phyloP scores from a whole-genome alignment of 495 filamentous ascomycete species.

The Neurospora tetrasperma region DNA sequence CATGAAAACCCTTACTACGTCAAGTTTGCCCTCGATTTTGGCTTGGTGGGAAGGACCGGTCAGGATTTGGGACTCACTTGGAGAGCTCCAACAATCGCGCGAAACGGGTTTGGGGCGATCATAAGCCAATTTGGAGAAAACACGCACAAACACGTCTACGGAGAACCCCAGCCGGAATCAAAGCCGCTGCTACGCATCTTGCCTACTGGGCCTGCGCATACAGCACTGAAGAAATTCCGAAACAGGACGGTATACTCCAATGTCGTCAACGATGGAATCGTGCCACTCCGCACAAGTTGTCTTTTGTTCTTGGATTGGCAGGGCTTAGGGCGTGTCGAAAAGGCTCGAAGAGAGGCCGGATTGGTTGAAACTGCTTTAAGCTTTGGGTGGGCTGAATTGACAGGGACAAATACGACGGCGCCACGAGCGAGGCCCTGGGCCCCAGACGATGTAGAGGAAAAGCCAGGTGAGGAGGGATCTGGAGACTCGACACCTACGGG shows the following conservation, averaged over 20 bases:
- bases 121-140: conserved; percentile 64
- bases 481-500: conserved; percentile 18
- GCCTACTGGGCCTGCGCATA: conserved; percentile 86
- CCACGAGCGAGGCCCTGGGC: conserved; percentile 28
- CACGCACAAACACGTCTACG: conserved; percentile 52
- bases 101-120: conserved; percentile 80
- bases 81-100: conserved; percentile 72
- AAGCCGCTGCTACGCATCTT: conserved; percentile 88
- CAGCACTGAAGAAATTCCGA: conserved; percentile 73
- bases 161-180: conserved; percentile 59
- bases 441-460: conserved; percentile 16
- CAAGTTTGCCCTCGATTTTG: conserved; percentile 92
- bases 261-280: conserved; percentile 97
- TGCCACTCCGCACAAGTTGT: conserved; percentile 88
- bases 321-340: conserved; percentile 84
- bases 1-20: conserved; percentile 97
- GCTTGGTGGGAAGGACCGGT: conserved; percentile 86
- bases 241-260: conserved; percentile 94
- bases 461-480: conserved; percentile 12
- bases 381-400: conserved; percentile 93
- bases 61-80: conserved; percentile 92
- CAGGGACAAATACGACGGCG: conserved; percentile 52
- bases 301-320: conserved; percentile 96
- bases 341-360: conserved; percentile 84
- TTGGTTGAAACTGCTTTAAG: conserved; percentile 83